Evolutionary conservation across 352 stramenopile species (phyloP).

Genomic region (Phytophthora colocasiae): DNA sequence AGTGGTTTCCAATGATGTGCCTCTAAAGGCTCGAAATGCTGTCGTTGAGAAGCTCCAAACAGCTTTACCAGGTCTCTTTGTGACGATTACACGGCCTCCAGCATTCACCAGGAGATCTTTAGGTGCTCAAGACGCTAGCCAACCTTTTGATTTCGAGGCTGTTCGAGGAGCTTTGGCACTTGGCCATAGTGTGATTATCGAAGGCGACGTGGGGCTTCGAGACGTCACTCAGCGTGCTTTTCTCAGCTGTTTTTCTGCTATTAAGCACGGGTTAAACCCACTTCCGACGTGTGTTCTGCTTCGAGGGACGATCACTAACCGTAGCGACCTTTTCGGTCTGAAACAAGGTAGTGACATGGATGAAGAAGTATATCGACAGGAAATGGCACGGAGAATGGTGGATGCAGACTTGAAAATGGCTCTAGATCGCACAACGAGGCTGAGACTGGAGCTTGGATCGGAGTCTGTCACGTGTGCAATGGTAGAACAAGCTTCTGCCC

Average conservation of each 20-base stretch:
- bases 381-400: slow-evolving; percentile 32
- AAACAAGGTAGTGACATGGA: slow-evolving; percentile 24
- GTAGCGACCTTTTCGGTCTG: slow-evolving; percentile 30
- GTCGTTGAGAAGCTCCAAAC: slow-evolving; percentile 55
- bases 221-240: slow-evolving; percentile 68
- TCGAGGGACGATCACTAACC: slow-evolving; percentile 56
- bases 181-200: slow-evolving; percentile 73
- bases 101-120: slow-evolving; percentile 14
- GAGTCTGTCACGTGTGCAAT: slow-evolving; percentile 28
- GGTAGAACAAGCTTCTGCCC: slow-evolving; percentile 15
- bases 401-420: slow-evolving; percentile 57
- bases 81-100: slow-evolving; percentile 60
- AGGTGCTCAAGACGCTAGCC: slow-evolving; percentile 1
- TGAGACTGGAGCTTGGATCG: slow-evolving; percentile 25
- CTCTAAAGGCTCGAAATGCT: slow-evolving; percentile 33
- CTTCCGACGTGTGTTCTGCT: slow-evolving; percentile 72
- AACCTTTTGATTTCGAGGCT: slow-evolving; percentile 42
- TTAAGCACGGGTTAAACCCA: slow-evolving; percentile 74
- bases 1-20: slow-evolving; percentile 75
- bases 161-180: slow-evolving; percentile 49
- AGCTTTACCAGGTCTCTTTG: slow-evolving; percentile 75
- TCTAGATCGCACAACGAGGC: slow-evolving; percentile 48
- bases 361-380: slow-evolving; percentile 24
- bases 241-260: slow-evolving; percentile 59
- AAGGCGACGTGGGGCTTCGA: slow-evolving; percentile 78